phyloP scores from a whole-genome alignment of 164 flowering plant species.

The Amborella trichopoda region DNA sequence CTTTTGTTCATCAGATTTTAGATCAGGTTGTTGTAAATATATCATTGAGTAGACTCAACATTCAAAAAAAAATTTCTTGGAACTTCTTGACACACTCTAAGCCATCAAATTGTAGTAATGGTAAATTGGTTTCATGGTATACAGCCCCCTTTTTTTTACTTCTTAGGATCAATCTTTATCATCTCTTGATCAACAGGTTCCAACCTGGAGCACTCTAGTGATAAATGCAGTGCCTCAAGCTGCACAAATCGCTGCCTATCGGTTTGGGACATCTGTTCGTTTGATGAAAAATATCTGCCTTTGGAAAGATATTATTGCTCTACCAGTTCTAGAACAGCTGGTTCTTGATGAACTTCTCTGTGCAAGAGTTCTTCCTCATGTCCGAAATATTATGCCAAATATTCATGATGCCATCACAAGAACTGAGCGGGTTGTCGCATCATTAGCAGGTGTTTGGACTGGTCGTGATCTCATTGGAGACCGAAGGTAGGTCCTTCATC shows the following conservation, averaged over 20 bases:
- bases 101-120: too few relatives aligned
- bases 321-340: conserved; percentile 63
- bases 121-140: too few relatives aligned
- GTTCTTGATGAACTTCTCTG: conserved; percentile 73
- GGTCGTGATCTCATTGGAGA: conserved; percentile 44
- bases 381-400: conserved; percentile 49
- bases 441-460: conserved; percentile 74
- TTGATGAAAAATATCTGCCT: conserved; percentile 72
- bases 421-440: conserved; percentile 70
- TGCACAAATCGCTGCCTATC: conserved; percentile 72
- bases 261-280: conserved; percentile 80
- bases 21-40: too few relatives aligned
- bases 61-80: too few relatives aligned
- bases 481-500: conserved; percentile 34
- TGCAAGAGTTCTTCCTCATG: conserved; percentile 78
- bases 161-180: background rate
- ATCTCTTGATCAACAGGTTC: conserved; percentile 38
- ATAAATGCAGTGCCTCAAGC: conserved; percentile 77
- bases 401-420: conserved; percentile 82
- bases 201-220: conserved; percentile 65
- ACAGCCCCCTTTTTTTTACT: background rate
- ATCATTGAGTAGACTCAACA: too few relatives aligned
- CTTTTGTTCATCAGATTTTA: too few relatives aligned
- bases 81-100: too few relatives aligned
- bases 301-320: conserved; percentile 81